phyloP scores from a whole-genome alignment of 148 eudicot species.

The Camellia sinensis region DNA sequence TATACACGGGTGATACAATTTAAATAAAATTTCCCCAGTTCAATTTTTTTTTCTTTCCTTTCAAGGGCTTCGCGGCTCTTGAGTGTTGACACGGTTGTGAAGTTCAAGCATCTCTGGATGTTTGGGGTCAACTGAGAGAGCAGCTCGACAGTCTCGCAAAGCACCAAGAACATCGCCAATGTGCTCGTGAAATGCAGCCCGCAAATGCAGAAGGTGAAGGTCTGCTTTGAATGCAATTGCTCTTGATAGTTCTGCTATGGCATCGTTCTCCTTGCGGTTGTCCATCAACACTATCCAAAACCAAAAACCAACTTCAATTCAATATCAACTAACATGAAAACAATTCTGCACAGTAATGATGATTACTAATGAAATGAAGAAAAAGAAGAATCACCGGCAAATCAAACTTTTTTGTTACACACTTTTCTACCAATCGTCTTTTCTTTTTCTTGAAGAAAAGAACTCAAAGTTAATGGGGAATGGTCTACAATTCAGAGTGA shows the following conservation, averaged over 20 bases:
- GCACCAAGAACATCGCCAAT: slow-evolving; percentile 72
- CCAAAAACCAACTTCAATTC: slow-evolving; percentile 5
- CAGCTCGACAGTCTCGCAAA: slow-evolving; percentile 83
- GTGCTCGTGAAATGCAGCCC: slow-evolving; percentile 94
- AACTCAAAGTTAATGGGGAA: too few species aligned
- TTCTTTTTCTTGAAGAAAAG: too few species aligned
- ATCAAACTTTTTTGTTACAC: too few species aligned
- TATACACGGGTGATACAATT: slow-evolving; percentile 2
- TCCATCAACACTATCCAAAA: slow-evolving; percentile 76
- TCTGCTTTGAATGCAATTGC: slow-evolving; percentile 90
- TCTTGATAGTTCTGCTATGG: slow-evolving; percentile 70
- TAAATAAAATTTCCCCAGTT: neutral
- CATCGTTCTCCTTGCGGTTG: slow-evolving; percentile 85
- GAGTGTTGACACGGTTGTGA: slow-evolving; percentile 72
- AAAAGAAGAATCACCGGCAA: too few species aligned
- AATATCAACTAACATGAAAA: neutral
- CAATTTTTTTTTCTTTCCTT: neutral
- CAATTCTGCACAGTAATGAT: neutral
- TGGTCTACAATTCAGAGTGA: too few species aligned
- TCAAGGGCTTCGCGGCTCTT: slow-evolving; percentile 45
- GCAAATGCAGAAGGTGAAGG: slow-evolving; percentile 75
- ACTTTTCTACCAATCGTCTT: too few species aligned
- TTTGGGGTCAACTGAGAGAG: slow-evolving; percentile 85
- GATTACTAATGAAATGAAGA: too few species aligned
- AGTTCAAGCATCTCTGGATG: slow-evolving; percentile 89